Percentiles rank a stretch among this genome's conserved stretches.
Conservation (phyloP, 805 yeast genomes). For the Suhomyces sp. region DNA sequence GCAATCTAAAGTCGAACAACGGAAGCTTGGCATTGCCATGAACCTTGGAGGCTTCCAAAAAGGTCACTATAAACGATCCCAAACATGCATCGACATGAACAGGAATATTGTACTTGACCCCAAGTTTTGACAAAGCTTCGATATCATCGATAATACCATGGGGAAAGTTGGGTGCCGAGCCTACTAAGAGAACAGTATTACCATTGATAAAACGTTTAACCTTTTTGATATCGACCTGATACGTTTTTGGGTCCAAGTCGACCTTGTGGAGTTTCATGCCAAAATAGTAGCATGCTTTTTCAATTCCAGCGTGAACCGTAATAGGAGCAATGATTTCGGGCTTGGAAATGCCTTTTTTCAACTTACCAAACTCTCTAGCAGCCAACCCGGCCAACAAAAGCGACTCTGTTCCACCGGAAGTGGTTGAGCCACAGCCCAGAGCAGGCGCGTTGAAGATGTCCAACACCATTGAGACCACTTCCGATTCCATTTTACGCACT, state of each 20-base stretch:
- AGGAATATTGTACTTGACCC: conserved; percentile 68
- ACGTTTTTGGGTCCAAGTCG: conserved; percentile 65
- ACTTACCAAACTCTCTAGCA: conserved; percentile 74
- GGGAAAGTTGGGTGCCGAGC: conserved; percentile 97
- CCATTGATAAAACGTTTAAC: conserved; percentile 65
- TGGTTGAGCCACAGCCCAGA: conserved; percentile 62
- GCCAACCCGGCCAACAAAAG: conserved; percentile 80
- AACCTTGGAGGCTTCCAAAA: conserved; percentile 55
- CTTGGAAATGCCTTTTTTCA: conserved; percentile 50
- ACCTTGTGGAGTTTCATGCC: conserved; percentile 82
- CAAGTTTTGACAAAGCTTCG: conserved; percentile 62
- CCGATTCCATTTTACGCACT: conserved; percentile 93
- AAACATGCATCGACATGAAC: conserved; percentile 94
- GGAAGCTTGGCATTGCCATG: conserved; percentile 48
- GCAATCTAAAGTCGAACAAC: conserved; percentile 77
- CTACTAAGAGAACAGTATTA: conserved; percentile 81
- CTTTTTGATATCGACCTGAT: conserved; percentile 60
- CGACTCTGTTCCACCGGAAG: conserved; percentile 97
- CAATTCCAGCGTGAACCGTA: conserved; percentile 93
- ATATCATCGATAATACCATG: conserved; percentile 95
- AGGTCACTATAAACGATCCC: conserved; percentile 88
- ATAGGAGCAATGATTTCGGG: conserved; percentile 90
- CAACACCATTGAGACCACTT: conserved; percentile 88
- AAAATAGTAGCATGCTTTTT: conserved; percentile 89
- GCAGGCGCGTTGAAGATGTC: conserved; percentile 75